Conservation (phyloP, 2,329 filamentous ascomycete genomes). For the Purpureocillium takamizusanense region DNA sequence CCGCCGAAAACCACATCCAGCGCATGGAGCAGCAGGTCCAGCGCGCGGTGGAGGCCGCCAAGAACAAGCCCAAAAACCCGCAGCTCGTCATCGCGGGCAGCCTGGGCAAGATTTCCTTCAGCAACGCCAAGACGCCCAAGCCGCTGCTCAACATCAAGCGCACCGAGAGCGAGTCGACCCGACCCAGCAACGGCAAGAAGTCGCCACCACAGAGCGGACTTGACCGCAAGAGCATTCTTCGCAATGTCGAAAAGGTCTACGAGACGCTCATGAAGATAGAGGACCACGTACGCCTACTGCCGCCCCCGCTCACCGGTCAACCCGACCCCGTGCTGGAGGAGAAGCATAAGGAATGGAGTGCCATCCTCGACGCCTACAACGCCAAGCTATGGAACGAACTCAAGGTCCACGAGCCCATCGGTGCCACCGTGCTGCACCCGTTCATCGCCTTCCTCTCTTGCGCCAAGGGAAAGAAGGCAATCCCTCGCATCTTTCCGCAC, state of each 20-base stretch:
- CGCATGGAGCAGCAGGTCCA: conserved; percentile 99
- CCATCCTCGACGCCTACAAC: conserved; percentile 57
- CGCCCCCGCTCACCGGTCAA: conserved; percentile 46
- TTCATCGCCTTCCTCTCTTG: conserved; percentile 96
- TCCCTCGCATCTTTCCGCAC: conserved; percentile 90
- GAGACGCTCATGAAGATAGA: conserved; percentile 85
- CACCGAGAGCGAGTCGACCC: conserved; percentile 55
- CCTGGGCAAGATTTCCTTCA: conserved; percentile 96
- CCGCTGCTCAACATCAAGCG: conserved; percentile 93
- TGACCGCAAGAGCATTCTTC: conserved; percentile 74
- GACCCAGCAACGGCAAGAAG: conserved; percentile 40
- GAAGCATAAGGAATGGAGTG: conserved; percentile 65
- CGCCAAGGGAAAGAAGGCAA: conserved; percentile 90
- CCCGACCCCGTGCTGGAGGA: conserved; percentile 59
- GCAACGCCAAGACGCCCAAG: conserved; percentile 95
- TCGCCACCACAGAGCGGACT: conserved; percentile 36
- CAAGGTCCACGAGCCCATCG: conserved; percentile 90
- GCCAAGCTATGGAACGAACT: conserved; percentile 74
- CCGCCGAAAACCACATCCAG: conserved; percentile 94
- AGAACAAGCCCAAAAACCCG: conserved; percentile 95
- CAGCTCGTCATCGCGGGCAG: conserved; percentile 94
- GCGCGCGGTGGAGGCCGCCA: conserved; percentile 91
- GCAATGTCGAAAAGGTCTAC: conserved; percentile 85
- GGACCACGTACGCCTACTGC: conserved; percentile 79
- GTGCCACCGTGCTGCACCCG: conserved; percentile 67